Evolutionary conservation across 257 asterid species (phyloP).

Genomic region (Penstemon barbatus): DNA sequence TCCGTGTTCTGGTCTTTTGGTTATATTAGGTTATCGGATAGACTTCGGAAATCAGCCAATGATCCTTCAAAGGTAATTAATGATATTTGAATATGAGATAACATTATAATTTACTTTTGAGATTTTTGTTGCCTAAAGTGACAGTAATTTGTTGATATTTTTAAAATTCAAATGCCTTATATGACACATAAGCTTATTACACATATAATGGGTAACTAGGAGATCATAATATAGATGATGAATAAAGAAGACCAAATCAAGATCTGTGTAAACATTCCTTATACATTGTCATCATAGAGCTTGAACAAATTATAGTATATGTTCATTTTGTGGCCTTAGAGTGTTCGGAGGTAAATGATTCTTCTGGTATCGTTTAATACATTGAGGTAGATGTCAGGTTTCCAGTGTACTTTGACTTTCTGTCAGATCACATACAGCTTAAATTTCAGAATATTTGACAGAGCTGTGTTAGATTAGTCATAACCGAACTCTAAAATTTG

Average conservation of each 20-base stretch:
- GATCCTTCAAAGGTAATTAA: conserved; percentile 87
- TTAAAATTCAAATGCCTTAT: conserved; percentile 5
- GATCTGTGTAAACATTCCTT: background rate
- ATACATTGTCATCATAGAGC: background rate
- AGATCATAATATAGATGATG: background rate
- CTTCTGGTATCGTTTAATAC: conserved; percentile 8
- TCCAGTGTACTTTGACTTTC: background rate
- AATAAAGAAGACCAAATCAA: conserved; percentile 1
- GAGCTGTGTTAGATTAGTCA: too few species aligned
- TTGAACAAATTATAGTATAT: background rate
- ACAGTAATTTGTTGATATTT: too few species aligned
- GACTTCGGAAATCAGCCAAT: conserved; percentile 72
- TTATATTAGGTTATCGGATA: conserved; percentile 79
- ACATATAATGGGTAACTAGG: background rate
- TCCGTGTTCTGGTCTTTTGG: conserved; percentile 98
- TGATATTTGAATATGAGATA: background rate
- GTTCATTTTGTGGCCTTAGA: background rate
- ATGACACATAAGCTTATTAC: background rate
- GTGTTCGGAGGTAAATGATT: conserved; percentile 3
- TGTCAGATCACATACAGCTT: conserved; percentile 3
- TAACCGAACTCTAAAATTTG: too few species aligned
- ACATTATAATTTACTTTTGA: background rate
- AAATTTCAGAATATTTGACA: too few species aligned
- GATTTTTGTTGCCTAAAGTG: background rate
- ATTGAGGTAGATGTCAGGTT: conserved; percentile 7